These are phyloP conservation scores for Calocera cornea DNA, from an alignment of 768 basidiomycete species.

Conservation along the genomic window DNA sequence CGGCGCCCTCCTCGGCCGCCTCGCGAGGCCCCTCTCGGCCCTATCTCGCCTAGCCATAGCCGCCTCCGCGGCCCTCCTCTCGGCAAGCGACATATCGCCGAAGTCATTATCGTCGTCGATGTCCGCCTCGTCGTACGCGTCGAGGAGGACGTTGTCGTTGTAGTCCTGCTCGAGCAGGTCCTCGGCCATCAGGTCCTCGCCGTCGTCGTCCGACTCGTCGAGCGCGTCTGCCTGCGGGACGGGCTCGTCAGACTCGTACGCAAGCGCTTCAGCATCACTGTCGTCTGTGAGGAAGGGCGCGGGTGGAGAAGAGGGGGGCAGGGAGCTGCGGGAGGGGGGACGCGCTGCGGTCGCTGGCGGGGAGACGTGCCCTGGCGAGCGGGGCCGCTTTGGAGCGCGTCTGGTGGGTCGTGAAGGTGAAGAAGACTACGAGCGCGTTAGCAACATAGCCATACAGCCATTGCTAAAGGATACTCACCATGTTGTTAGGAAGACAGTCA, in stretches of 20 bases:
- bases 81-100: slow-evolving; percentile 50
- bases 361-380: background rate
- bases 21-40: slow-evolving; percentile 45
- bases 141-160: slow-evolving; percentile 46
- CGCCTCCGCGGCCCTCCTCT: slow-evolving; percentile 69
- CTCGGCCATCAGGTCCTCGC: slow-evolving; percentile 89
- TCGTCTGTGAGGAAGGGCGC: slow-evolving; percentile 67
- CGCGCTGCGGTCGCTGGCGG: background rate
- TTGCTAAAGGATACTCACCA: background rate
- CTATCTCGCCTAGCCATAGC: slow-evolving; percentile 84
- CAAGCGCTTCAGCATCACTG: slow-evolving; percentile 55
- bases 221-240: slow-evolving; percentile 22
- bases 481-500: background rate
- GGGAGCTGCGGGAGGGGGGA: slow-evolving; percentile 49
- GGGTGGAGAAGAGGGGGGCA: slow-evolving; percentile 77
- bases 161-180: slow-evolving; percentile 50
- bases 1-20: slow-evolving; percentile 71
- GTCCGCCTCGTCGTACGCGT: slow-evolving; percentile 75
- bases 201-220: slow-evolving; percentile 61
- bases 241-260: slow-evolving; percentile 43
- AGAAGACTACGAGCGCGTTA: background rate
- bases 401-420: slow-evolving; percentile 1
- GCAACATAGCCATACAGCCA: background rate
- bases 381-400: background rate
- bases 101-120: slow-evolving; percentile 78